Evolutionary conservation across 1,139 yeast genomes (phyloP), one percentile per base, ranked within the genome.

Genomic region (Lipomyces yarrowii): DNA sequence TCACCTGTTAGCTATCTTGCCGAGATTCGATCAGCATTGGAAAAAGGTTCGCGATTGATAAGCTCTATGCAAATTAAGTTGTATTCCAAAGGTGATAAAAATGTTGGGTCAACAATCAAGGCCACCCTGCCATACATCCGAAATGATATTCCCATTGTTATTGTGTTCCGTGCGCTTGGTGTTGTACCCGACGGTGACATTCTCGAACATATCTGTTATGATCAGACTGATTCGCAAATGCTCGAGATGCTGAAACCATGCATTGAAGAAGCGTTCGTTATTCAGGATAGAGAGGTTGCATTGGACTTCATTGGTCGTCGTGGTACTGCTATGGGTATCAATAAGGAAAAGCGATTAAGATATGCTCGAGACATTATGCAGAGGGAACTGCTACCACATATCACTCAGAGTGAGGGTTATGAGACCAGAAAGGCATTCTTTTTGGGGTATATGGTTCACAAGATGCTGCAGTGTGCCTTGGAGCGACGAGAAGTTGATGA

Each of bases 101-200:
- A 68, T 39, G 72, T 70, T 39, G 91, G 91, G 55, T 82, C 88
- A 55, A 91, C 98, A 21, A 92, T 94, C 75, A 91, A 90, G 77
- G 98, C 98, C 0, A 92, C 98, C 0, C 82, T 94, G 73, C 99
- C 99, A 1, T 96, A 94, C 75, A 93, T 96, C 73, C 91, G 92
- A 77, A 96, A 94, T 74, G 99, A 94, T 78, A 90, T 94, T 70
- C 99, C 99, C 51, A 93, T 94, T 74, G 97, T 94, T 46, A 89
- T 94, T 76, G 98, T 96, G 23, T 94, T 94, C 80, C 86, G 99
- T 82, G 99, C 99, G 21, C 84, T 96, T 71, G 99, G 99, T 73
- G 96, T 94, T 64, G 98, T 96, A 32, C 98, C 98, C 33, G 99
- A 94, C 82, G 98, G 99, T 78, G 99, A 96, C 81, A 96, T 94